Evolutionary conservation across 2,329 filamentous ascomycete genomes (phyloP), one percentile per base, ranked within the genome.

Genomic region (Penicillium psychrosexuale): DNA sequence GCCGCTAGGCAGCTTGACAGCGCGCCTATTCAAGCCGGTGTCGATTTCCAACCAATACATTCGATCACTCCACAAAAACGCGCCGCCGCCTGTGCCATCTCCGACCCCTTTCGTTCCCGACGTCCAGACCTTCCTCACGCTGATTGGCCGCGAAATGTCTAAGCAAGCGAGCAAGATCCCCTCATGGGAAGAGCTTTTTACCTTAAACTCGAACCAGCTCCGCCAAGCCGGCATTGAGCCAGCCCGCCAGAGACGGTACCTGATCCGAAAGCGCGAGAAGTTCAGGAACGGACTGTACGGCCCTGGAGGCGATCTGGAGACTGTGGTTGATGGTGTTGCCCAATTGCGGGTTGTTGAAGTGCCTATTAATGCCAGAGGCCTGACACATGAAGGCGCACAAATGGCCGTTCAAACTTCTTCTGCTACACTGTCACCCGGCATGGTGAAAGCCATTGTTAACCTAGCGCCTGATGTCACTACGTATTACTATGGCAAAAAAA

Each of bases 141-240:
- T 97, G 56, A 97, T 97, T 75, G 94, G 94, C 65, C 92, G 94
- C 60, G 87, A 87, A 65, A 85, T 97, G 66, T 86, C 83, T 68
- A 85, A 88, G 69, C 90, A 97, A 78, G 84, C 88, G 46, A 80
- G 84, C 75, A 97, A 97, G 75, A 90, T 99, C 66, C 85, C 89
- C 2, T 87, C 88, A 11, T 97, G 94, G 94, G 88, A 94, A 50
- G 84, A 90, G 6, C 84, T 99, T 43, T 97, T 97, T 81, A 86
- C 86, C 43, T 80, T 94, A 61, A 86, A 84, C 22, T 91, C 90
- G 17, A 73, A 80, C 42, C 86, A 97, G 75, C 81, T 99, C 62
- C 85, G 86, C 62, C 87, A 93, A 65, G 81, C 94, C 17, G 93
- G 94, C 53, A 82, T 97, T 59, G 93, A 97, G 72, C 91, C 91